phyloP scores from a whole-genome alignment of 2,329 filamentous ascomycete genomes.

The Colletotrichum chlorophyti region DNA sequence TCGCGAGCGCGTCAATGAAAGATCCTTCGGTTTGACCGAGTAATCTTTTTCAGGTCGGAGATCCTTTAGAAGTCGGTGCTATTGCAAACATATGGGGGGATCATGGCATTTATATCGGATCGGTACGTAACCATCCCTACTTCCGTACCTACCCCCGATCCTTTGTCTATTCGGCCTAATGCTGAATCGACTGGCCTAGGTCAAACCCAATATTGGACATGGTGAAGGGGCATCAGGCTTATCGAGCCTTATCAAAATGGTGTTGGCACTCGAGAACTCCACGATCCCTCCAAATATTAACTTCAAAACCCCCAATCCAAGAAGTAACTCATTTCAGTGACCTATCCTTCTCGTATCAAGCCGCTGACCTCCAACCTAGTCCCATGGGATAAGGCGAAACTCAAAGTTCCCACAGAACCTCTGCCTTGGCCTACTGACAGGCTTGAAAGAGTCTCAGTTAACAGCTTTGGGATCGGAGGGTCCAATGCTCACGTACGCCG shows the following conservation, averaged over 20 bases:
- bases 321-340: background rate
- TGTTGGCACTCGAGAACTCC: conserved; percentile 46
- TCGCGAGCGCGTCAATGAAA: background rate
- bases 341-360: conserved; percentile 12
- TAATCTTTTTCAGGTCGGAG: conserved; percentile 45
- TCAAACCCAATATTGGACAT: conserved; percentile 52
- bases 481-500: conserved; percentile 40
- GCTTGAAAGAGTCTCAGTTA: conserved; percentile 36
- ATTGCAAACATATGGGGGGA: conserved; percentile 39
- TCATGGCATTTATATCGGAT: conserved; percentile 35
- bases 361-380: background rate
- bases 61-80: conserved; percentile 49
- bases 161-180: too few species aligned
- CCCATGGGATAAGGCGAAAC: conserved; percentile 32
- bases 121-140: conserved; percentile 21
- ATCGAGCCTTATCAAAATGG: conserved; percentile 48
- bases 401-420: conserved; percentile 38
- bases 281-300: conserved; percentile 49
- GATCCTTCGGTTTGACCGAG: background rate
- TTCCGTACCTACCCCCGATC: background rate
- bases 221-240: conserved; percentile 51
- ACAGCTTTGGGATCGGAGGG: conserved; percentile 43
- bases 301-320: conserved; percentile 39
- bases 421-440: conserved; percentile 38
- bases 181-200: too few species aligned